Evolutionary conservation across 148 eudicot species (phyloP).

Genomic region (Spergularia bocconei): DNA sequence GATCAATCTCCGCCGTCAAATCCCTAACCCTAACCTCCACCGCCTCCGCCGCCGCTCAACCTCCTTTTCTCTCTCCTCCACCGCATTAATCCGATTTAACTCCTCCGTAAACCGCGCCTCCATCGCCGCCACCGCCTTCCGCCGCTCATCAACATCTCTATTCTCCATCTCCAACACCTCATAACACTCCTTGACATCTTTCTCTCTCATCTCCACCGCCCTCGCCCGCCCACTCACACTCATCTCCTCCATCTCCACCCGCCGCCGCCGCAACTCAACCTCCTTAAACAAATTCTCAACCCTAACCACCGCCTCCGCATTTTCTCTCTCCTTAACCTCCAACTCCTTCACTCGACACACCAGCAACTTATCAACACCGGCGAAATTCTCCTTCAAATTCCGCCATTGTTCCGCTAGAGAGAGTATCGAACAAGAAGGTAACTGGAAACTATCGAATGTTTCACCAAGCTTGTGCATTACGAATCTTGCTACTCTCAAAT

Average conservation of each 20-base stretch:
- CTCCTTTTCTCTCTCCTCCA: not conserved
- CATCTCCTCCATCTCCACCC: not conserved
- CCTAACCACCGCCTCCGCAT: not conserved
- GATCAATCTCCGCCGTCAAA: not conserved
- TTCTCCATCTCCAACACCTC: not conserved
- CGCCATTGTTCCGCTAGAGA: conserved; percentile 15
- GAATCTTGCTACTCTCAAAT: not conserved
- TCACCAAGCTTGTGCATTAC: conserved; percentile 6
- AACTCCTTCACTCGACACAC: not conserved
- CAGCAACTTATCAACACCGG: not conserved
- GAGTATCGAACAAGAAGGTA: not conserved
- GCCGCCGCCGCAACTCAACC: conserved; percentile 3
- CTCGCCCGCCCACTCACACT: not conserved
- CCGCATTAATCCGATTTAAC: not conserved
- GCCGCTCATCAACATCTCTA: not conserved
- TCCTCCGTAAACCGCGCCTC: not conserved
- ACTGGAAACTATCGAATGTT: not conserved
- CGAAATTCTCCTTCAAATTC: not conserved
- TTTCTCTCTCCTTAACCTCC: conserved; percentile 5
- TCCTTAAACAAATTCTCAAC: not conserved
- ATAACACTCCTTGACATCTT: conserved; percentile 6
- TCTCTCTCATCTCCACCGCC: conserved; percentile 13
- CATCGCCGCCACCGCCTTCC: not conserved
- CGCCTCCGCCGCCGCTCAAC: not conserved
- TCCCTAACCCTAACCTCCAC: not conserved